Percentiles rank a stretch among this genome's conserved stretches.
Conservation (phyloP, 2,329 filamentous ascomycete genomes). For the Hysterium pulicare region DNA sequence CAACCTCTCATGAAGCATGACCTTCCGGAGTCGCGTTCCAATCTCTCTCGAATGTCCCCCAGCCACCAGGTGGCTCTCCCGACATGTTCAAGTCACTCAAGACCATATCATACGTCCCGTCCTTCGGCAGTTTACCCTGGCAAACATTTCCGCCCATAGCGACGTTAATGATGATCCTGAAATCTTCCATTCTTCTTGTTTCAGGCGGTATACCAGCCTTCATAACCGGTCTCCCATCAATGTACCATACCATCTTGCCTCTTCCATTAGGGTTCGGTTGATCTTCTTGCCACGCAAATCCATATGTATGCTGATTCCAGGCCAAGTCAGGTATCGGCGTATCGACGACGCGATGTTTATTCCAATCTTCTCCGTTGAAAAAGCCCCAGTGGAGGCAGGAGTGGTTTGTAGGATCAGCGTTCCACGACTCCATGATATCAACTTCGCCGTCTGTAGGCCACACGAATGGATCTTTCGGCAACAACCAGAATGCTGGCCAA, state of each 20-base stretch:
- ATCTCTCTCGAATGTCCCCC: constrained; percentile 52
- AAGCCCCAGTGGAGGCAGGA: constrained; percentile 60
- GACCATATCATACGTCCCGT: constrained; percentile 57
- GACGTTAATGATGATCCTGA: constrained; percentile 57
- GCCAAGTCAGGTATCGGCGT: constrained; percentile 51
- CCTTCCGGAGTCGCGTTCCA: constrained; percentile 41
- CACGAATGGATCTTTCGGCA: constrained; percentile 55
- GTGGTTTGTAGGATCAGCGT: constrained; percentile 54
- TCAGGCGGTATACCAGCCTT: constrained; percentile 52
- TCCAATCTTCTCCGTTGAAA: constrained; percentile 51
- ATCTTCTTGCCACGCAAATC: constrained; percentile 56
- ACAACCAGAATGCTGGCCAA: constrained; percentile 62
- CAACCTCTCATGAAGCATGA: constrained; percentile 21
- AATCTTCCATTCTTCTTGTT: constrained; percentile 55
- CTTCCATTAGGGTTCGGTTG: constrained; percentile 40
- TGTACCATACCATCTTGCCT: constrained; percentile 56
- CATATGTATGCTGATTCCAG: constrained; percentile 48
- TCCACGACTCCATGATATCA: constrained; percentile 62
- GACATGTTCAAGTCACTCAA: constrained; percentile 52
- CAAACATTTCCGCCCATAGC: constrained; percentile 62
- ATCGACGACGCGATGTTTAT: constrained; percentile 56
- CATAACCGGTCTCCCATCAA: constrained; percentile 58
- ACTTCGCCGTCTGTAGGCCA: constrained; percentile 61
- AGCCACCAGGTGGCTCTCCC: constrained; percentile 54
- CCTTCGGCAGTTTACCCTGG: constrained; percentile 47